Evolutionary conservation across 169 alveolate species (phyloP), one percentile per base, ranked within the genome.

Genomic region (Eimeria praecox): DNA sequence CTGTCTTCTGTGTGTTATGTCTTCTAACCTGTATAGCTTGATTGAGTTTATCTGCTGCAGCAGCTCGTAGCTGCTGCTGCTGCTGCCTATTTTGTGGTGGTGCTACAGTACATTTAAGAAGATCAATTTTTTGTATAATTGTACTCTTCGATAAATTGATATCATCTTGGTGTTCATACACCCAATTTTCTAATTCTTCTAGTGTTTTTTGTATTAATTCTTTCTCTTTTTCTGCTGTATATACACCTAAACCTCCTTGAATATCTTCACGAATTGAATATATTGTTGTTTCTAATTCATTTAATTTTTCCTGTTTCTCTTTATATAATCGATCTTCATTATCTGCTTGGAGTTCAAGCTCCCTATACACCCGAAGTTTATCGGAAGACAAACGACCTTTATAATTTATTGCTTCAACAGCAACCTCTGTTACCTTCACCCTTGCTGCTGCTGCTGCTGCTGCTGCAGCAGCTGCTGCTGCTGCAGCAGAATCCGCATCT

Each of bases 221-320:
- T 38, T 56, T 59, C 24, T 90, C 87, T 4, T 33, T 83, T 2
- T 24, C 69, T 33, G 93, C 38, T 30, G 90, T 90, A 69, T 64
- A 95, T 14, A 54, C 86, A 3, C 75, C 16, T 42, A 80, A 16
- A 10, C 56, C 38, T 33, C 80, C 94, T 27, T 49, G 46, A 42
- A 95, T 30, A 75, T 42, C 78, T 46, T 95, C 96, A 46, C 96
- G 89, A 30, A 69, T 14, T 22, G 59, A 33, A 89, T 95, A 97
- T 54, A 97, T 95, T 66, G 94, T 90, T 38, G 97, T 78, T 92
- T 97, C 97, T 35, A 95, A 49, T 83, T 97, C 97, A 77, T 97
- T 97, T 56, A 94, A 49, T 62, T 77, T 94, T 62, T 95, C 97
- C 56, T 92, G 90, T n/a, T 96, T 97, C 62, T 95, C 96, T 44